phyloP scores from a whole-genome alignment of 2,329 filamentous ascomycete genomes.

The Tolypocladium tundrense region DNA sequence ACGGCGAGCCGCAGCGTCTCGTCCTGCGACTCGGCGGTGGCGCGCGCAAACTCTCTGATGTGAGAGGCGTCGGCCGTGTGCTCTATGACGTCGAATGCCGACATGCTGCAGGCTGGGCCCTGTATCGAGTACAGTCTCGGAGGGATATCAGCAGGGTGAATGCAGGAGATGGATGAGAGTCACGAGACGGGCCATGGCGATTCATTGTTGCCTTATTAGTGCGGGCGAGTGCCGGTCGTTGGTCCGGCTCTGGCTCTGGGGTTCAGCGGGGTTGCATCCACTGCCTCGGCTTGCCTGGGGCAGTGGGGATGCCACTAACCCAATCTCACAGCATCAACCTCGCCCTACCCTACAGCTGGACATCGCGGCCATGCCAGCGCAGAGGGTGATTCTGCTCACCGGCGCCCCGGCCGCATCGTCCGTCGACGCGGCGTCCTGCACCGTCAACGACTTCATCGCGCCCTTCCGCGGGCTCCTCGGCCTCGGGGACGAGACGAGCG shows the following conservation, averaged over 20 bases:
- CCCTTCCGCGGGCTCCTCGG: constrained; percentile 16
- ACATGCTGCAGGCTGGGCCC: neutral
- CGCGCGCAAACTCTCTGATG: constrained; percentile 70
- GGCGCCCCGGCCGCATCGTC: constrained; percentile 23
- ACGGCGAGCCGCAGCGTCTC: constrained; percentile 64
- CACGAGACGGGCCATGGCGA: too few species aligned
- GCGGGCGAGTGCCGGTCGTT: too few species aligned
- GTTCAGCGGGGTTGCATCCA: too few species aligned
- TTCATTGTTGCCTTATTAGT: too few species aligned
- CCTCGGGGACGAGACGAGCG: neutral
- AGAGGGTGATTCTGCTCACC: constrained; percentile 25
- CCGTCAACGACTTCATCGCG: constrained; percentile 15
- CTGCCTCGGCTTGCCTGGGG: too few species aligned
- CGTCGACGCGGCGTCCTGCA: constrained; percentile 18
- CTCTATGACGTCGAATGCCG: constrained; percentile 55
- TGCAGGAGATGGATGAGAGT: neutral
- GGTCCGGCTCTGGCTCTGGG: too few species aligned
- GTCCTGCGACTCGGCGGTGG: constrained; percentile 62
- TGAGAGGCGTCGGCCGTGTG: constrained; percentile 67
- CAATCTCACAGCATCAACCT: too few species aligned
- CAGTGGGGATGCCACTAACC: too few species aligned
- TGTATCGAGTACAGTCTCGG: neutral
- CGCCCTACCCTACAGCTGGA: too few species aligned
- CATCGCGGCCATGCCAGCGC: neutral
- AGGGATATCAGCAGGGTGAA: neutral